A percentile compares a stretch with the other conserved stretches of the same genome.
Evolutionary conservation across 1,139 yeast genomes (phyloP).

Genomic region (Suhomyces yuchorum): DNA sequence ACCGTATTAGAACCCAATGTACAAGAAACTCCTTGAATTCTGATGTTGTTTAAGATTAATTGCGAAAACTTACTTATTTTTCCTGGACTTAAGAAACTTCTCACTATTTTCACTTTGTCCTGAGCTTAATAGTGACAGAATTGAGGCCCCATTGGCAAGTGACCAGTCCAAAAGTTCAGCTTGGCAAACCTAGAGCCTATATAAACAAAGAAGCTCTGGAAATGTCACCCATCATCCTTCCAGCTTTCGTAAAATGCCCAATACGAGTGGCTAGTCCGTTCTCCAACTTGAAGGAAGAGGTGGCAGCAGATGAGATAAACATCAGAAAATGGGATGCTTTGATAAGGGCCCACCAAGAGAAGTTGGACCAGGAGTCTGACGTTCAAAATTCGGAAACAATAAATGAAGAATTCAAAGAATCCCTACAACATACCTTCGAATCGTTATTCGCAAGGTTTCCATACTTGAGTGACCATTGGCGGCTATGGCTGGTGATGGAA

Average conservation of each 20-base stretch:
- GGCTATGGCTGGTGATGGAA: constrained; percentile 53
- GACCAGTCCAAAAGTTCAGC: background rate
- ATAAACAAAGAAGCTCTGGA: background rate
- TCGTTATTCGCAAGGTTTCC: constrained; percentile 55
- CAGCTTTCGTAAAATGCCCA: background rate
- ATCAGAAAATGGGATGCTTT: constrained; percentile 36
- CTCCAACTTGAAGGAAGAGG: constrained; percentile 1
- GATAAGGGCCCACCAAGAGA: constrained; percentile 26
- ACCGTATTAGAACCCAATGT: too few relatives aligned
- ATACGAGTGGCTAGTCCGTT: background rate
- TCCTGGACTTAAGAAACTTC: background rate
- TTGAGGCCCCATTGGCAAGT: background rate
- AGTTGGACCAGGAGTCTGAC: constrained; percentile 16
- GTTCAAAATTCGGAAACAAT: constrained; percentile 16
- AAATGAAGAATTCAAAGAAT: constrained; percentile 23
- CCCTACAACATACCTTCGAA: constrained; percentile 14
- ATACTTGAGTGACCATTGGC: constrained; percentile 61
- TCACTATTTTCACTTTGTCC: background rate
- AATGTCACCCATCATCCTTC: constrained; percentile 1
- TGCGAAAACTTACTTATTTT: background rate
- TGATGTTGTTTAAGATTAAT: background rate
- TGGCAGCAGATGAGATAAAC: constrained; percentile 26
- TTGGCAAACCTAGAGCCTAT: background rate
- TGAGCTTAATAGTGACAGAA: background rate
- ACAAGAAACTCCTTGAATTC: too few relatives aligned